These are phyloP conservation scores for Diplodia sapinea DNA, from an alignment of 2,329 filamentous ascomycete species.

Conservation along the genomic window DNA sequence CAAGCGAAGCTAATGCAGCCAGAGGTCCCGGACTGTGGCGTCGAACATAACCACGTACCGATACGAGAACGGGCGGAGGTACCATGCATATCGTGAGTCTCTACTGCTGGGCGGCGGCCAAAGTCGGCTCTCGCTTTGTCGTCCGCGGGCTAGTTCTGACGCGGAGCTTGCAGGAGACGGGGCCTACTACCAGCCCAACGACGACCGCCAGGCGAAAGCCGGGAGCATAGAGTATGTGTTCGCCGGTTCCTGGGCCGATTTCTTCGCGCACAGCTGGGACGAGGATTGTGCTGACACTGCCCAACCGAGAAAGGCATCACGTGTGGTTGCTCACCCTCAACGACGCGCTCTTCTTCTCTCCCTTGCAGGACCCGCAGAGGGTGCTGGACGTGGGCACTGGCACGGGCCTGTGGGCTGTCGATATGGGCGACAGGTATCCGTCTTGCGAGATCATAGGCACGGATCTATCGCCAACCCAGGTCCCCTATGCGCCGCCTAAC, in stretches of 20 bases:
- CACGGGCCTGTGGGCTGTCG: slow-evolving; percentile 46
- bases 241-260: not conserved
- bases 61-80: slow-evolving; percentile 46
- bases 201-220: slow-evolving; percentile 37
- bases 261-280: not conserved
- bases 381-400: slow-evolving; percentile 47
- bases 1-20: slow-evolving; percentile 26
- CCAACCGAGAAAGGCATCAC: slow-evolving; percentile 37
- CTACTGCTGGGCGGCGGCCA: not conserved
- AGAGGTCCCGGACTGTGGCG: slow-evolving; percentile 47
- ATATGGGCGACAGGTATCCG: slow-evolving; percentile 48
- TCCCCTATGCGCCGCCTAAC: slow-evolving; percentile 47
- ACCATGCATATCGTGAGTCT: slow-evolving; percentile 43
- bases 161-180: slow-evolving; percentile 38
- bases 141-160: not conserved
- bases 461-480: slow-evolving; percentile 46
- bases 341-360: slow-evolving; percentile 45
- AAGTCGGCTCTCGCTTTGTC: not conserved
- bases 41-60: slow-evolving; percentile 49
- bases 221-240: slow-evolving; percentile 29
- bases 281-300: slow-evolving; percentile 15
- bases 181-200: slow-evolving; percentile 45
- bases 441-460: slow-evolving; percentile 44
- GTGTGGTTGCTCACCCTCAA: slow-evolving; percentile 45
- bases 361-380: slow-evolving; percentile 38